phyloP scores from a whole-genome alignment of 257 asterid species.

The Nyctanthes arbortristis region DNA sequence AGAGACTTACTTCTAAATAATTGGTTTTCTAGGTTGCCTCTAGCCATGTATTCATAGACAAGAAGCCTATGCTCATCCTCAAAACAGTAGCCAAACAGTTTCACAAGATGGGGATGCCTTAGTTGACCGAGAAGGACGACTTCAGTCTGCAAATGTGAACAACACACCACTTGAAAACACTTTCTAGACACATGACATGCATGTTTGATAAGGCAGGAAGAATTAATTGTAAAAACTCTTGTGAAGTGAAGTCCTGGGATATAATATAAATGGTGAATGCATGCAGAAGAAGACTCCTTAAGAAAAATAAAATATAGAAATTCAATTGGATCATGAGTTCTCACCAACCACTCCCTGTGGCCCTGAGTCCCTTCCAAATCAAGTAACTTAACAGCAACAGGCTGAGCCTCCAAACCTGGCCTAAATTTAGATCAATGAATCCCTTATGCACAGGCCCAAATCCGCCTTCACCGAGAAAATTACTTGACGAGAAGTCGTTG shows the following conservation, averaged over 20 bases:
- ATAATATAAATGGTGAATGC: not conserved
- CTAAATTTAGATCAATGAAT: conserved; percentile 51
- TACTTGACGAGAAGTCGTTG: conserved; percentile 44
- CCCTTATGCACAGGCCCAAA: conserved; percentile 96
- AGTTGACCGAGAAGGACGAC: conserved; percentile 79
- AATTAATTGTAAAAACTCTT: no score
- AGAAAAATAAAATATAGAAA: not conserved
- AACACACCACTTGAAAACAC: no score
- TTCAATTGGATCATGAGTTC: conserved; percentile 1
- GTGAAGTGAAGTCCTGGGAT: no score
- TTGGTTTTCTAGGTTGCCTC: conserved; percentile 77
- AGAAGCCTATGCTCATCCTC: conserved; percentile 82
- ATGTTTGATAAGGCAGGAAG: no score
- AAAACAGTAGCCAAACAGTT: conserved; percentile 80
- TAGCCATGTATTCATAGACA: conserved; percentile 80
- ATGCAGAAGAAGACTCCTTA: not conserved
- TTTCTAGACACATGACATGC: no score
- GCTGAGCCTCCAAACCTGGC: conserved; percentile 71
- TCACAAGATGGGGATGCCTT: conserved; percentile 77
- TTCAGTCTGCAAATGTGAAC: conserved; percentile 50
- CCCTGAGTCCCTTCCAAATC: conserved; percentile 84
- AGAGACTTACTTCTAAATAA: conserved; percentile 57
- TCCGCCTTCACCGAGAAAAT: conserved; percentile 84
- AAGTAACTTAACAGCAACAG: conserved; percentile 79
- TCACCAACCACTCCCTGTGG: conserved; percentile 82